phyloP scores from a whole-genome alignment of 1,284 basidiomycete genomes.

The Phlebopus sp. region DNA sequence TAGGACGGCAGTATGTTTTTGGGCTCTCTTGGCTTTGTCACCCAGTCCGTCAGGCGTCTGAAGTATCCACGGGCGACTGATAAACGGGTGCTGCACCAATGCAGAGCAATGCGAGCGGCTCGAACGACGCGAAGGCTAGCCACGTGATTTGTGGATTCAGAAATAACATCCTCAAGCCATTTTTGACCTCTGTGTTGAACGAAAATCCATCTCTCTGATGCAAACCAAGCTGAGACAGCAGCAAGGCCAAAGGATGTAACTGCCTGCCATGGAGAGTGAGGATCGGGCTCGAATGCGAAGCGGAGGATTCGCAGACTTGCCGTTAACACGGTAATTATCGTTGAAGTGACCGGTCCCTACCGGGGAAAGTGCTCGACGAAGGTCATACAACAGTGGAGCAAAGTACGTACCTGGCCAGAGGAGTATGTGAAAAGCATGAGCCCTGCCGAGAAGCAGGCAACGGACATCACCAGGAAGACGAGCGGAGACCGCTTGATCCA shows the following conservation, averaged over 20 bases:
- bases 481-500: slow-evolving; percentile 59
- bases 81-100: slow-evolving; percentile 26
- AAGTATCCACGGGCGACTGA: slow-evolving; percentile 18
- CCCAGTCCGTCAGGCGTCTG: slow-evolving; percentile 26
- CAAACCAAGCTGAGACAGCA: slow-evolving; percentile 76
- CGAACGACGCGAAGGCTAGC: slow-evolving; percentile 40
- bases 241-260: slow-evolving; percentile 71
- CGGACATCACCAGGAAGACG: slow-evolving; percentile 56
- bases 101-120: slow-evolving; percentile 21
- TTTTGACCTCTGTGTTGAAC: slow-evolving; percentile 65
- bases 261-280: slow-evolving; percentile 22
- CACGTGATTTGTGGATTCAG: slow-evolving; percentile 45
- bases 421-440: slow-evolving; percentile 53
- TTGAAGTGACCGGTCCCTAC: slow-evolving; percentile 59
- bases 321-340: slow-evolving; percentile 71
- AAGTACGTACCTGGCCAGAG: slow-evolving; percentile 40
- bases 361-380: slow-evolving; percentile 13
- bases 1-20: slow-evolving; percentile 22
- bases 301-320: slow-evolving; percentile 32
- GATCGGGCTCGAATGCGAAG: neutral
- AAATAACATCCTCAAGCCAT: slow-evolving; percentile 70
- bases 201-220: slow-evolving; percentile 71
- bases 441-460: slow-evolving; percentile 55
- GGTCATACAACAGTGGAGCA: slow-evolving; percentile 21
- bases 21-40: slow-evolving; percentile 27